A percentile compares a stretch with the other conserved stretches of the same genome.
These are phyloP conservation scores for Hanseniaspora sp. DNA, from an alignment of 1,139 yeast species.

Conservation along the genomic window DNA sequence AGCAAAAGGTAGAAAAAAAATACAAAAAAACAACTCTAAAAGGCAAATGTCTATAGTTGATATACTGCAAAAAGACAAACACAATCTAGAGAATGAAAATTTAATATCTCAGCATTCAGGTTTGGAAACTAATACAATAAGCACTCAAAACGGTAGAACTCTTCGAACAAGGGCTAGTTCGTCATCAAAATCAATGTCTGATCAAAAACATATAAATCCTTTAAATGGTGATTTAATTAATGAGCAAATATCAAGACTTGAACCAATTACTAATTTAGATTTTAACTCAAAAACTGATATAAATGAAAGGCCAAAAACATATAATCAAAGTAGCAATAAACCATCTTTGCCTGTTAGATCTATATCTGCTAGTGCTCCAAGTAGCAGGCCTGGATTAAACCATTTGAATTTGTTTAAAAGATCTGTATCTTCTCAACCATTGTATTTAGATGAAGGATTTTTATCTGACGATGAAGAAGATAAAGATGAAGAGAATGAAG, in stretches of 20 bases:
- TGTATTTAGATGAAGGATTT: neutral
- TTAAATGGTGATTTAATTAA: neutral
- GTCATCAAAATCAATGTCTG: neutral
- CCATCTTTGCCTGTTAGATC: neutral
- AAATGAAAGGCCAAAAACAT: neutral
- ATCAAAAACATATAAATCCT: neutral
- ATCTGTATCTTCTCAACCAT: neutral
- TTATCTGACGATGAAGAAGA: constrained; percentile 3
- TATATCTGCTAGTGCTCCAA: neutral
- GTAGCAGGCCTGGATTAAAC: neutral
- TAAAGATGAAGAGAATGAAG: neutral
- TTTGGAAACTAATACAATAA: neutral
- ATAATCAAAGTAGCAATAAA: neutral
- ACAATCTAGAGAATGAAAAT: neutral
- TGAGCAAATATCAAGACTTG: neutral
- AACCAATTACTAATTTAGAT: neutral
- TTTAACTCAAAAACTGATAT: neutral
- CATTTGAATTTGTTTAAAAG: neutral
- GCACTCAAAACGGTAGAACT: neutral
- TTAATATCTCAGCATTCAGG: neutral
- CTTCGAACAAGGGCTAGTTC: neutral
- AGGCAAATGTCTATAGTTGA: neutral
- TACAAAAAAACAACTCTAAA: neutral
- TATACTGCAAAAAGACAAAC: neutral
- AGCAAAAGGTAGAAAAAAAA: neutral